Evolutionary conservation across 2,329 filamentous ascomycete genomes (phyloP).

Genomic region (Apiospora malaysiana): DNA sequence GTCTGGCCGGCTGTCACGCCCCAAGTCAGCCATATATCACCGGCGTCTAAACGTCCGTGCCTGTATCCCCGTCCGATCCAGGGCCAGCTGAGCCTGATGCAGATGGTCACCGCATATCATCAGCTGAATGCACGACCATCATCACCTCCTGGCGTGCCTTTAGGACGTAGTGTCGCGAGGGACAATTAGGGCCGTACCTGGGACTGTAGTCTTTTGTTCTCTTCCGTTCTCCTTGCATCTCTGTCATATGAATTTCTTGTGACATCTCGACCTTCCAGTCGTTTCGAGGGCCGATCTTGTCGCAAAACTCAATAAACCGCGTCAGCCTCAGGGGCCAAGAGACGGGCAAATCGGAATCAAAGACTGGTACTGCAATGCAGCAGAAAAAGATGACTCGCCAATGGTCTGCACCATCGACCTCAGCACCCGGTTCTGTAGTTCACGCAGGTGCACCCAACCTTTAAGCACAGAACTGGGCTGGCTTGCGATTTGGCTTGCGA

Average conservation of each 20-base stretch:
- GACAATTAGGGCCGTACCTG: background rate
- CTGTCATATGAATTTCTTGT: background rate
- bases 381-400: background rate
- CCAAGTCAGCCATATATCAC: background rate
- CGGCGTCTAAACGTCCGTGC: too few species aligned
- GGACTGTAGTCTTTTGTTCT: background rate
- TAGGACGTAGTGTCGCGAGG: background rate
- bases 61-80: background rate
- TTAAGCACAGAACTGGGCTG: background rate
- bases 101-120: background rate
- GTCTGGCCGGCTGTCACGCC: background rate
- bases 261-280: background rate
- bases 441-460: background rate
- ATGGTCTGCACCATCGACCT: background rate
- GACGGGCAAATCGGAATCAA: background rate
- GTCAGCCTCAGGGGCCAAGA: background rate
- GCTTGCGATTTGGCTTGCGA: too few species aligned
- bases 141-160: background rate
- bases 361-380: background rate
- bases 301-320: background rate
- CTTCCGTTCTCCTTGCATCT: background rate
- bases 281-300: background rate
- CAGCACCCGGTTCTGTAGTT: background rate
- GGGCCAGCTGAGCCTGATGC: background rate
- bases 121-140: background rate